Percentiles rank a stretch among this genome's conserved stretches.
Evolutionary conservation across 1,139 yeast species (phyloP).

Genomic region (Candida sp.): DNA sequence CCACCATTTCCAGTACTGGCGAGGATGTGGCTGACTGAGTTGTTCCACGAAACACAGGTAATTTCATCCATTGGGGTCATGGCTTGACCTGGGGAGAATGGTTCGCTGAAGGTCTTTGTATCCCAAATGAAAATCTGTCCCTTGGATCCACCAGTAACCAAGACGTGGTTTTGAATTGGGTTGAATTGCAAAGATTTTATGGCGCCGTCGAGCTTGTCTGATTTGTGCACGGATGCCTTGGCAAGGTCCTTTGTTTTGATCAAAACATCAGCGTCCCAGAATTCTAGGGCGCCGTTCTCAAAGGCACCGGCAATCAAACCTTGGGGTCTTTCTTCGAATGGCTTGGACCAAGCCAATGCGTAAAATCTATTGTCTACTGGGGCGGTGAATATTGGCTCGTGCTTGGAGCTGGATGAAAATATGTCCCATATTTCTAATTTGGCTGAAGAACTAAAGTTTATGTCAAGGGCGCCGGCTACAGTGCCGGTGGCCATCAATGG

Average conservation of each 20-base stretch:
- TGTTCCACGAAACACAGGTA: slow-evolving; percentile 89
- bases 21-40: slow-evolving; percentile 81
- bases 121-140: slow-evolving; percentile 96
- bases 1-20: slow-evolving; percentile 90
- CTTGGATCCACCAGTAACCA: slow-evolving; percentile 87
- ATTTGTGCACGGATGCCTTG: slow-evolving; percentile 50
- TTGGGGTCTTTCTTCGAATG: slow-evolving; percentile 53
- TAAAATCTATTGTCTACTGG: slow-evolving; percentile 68
- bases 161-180: slow-evolving; percentile 68
- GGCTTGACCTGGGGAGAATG: slow-evolving; percentile 77
- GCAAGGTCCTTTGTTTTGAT: slow-evolving; percentile 40
- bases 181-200: slow-evolving; percentile 81
- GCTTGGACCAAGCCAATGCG: slow-evolving; percentile 86
- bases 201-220: slow-evolving; percentile 69
- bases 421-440: slow-evolving; percentile 80
- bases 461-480: slow-evolving; percentile 94
- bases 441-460: slow-evolving; percentile 80
- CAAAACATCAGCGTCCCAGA: slow-evolving; percentile 67
- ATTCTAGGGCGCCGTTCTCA: slow-evolving; percentile 80
- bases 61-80: slow-evolving; percentile 86
- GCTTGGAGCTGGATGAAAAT: slow-evolving; percentile 45
- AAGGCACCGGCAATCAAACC: slow-evolving; percentile 88
- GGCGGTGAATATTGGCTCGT: slow-evolving; percentile 54
- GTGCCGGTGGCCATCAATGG: slow-evolving; percentile 91
- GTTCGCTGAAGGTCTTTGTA: slow-evolving; percentile 62